Evolutionary conservation across 2,329 filamentous ascomycete genomes (phyloP), one percentile per base, ranked within the genome.

Genomic region (Ceratocystis harringtonii): DNA sequence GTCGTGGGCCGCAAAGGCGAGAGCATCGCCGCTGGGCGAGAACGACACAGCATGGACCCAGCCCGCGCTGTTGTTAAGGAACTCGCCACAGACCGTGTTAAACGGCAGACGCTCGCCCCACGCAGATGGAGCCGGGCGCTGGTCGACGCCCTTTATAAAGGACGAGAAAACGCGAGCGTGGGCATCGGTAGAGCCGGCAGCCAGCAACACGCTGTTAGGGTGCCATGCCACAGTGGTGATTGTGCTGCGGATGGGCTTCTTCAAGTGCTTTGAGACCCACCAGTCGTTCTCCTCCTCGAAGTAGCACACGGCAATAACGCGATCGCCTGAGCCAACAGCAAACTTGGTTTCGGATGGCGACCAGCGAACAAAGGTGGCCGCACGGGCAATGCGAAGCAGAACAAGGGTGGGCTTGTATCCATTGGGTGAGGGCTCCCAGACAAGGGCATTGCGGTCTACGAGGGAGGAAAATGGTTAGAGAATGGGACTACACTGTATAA

Each of bases 241-340:
- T 66, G 94, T 99, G 75, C 91, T 96, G 70, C 92, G 89, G 72
- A 99, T 95, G 22, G 94, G 94, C 83, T 97, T 99, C 84, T 97
- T 97, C 73, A 99, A 78, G 77, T 99, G 94, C 81, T 99, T 99
- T 45, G 92, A 96, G 52, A 99, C 92, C 94, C 94, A 99, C 94
- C 94, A 99, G 79, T 99, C 92, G 77, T 99, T 96, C 77, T 99
- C 94, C 75, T 96, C 90, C 74, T 99, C 94, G 71, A 99, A 99
- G 79, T 97, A 97, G 81, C 94, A 99, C 71, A 97, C 84, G 50
- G 94, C 91, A 72, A 99, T 96, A 69, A 96, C 88, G 69, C 94
- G 87, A 71, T 96, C 94, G 68, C 94, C 94, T 32, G 92, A 96
- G 68, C 94, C 94, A 30, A 97, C 94, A 64, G 94, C 94, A 75